Evolutionary conservation across 2,329 filamentous ascomycete genomes (phyloP).

Genomic region (Penicillium sp.): DNA sequence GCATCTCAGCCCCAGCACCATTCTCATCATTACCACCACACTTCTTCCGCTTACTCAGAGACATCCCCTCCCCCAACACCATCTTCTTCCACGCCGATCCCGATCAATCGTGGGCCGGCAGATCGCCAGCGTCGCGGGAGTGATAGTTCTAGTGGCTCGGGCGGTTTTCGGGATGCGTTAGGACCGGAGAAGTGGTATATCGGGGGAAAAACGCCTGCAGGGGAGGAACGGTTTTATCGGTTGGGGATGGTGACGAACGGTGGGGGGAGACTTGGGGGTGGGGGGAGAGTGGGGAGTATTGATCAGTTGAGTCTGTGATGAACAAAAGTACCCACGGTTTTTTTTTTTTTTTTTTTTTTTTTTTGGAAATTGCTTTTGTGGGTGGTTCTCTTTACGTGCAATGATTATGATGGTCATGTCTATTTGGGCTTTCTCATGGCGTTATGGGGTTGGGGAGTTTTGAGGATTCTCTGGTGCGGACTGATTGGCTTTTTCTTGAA

Average conservation of each 20-base stretch:
- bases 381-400: neutral
- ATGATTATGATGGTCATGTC: conserved; percentile 3
- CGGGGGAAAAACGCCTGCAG: conserved; percentile 47
- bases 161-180: conserved; percentile 49
- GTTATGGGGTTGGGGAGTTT: neutral
- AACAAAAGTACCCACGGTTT: neutral
- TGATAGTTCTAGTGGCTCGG: conserved; percentile 48
- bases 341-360: no score
- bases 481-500: conserved; percentile 8
- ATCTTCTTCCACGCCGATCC: conserved; percentile 38
- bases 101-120: conserved; percentile 32
- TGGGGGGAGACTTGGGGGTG: conserved; percentile 42
- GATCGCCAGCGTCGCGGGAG: conserved; percentile 48
- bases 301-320: conserved; percentile 51
- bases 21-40: conserved; percentile 7
- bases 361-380: neutral
- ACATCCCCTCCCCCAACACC: conserved; percentile 25
- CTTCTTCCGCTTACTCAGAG: conserved; percentile 37
- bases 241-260: conserved; percentile 50
- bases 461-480: neutral
- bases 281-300: conserved; percentile 47
- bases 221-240: conserved; percentile 51
- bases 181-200: conserved; percentile 55
- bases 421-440: neutral
- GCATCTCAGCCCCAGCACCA: neutral